These are phyloP conservation scores for Amanita fuliginea DNA, from an alignment of 768 basidiomycete genomes.

Conservation along the genomic window DNA sequence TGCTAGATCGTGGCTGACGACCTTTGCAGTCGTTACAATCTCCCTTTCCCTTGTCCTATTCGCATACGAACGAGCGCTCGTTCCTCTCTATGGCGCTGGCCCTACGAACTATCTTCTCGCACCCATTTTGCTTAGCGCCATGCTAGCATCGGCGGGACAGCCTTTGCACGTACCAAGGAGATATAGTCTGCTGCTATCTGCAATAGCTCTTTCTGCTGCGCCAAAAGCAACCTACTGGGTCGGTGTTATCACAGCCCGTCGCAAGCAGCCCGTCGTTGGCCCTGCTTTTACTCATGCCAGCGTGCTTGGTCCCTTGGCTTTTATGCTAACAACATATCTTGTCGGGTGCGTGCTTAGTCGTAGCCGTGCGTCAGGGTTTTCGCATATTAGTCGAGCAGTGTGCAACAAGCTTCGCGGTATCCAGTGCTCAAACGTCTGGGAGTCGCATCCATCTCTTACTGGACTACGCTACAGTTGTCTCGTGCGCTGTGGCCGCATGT, in stretches of 20 bases:
- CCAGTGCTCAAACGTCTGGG: constrained; percentile 13
- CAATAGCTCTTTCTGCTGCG: constrained; percentile 29
- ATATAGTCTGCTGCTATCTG: constrained; percentile 24
- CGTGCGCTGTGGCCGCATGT: constrained; percentile 20
- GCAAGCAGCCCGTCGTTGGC: constrained; percentile 40
- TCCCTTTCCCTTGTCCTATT: constrained; percentile 48
- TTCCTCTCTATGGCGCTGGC: constrained; percentile 56
- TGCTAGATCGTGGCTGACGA: neutral
- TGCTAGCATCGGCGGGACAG: constrained; percentile 26
- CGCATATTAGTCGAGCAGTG: constrained; percentile 4
- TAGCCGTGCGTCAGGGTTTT: neutral
- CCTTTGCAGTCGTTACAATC: constrained; percentile 7
- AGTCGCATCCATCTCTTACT: constrained; percentile 16
- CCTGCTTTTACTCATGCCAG: constrained; percentile 45
- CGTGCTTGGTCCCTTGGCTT: constrained; percentile 48
- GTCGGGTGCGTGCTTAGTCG: constrained; percentile 14
- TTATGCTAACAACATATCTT: constrained; percentile 36
- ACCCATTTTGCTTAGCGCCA: constrained; percentile 21
- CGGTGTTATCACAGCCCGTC: constrained; percentile 46
- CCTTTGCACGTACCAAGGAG: constrained; percentile 24
- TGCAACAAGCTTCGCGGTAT: constrained; percentile 2
- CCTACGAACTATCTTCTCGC: constrained; percentile 42
- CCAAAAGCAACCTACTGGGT: constrained; percentile 63
- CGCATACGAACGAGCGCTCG: constrained; percentile 51
- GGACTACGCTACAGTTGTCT: constrained; percentile 15